These are phyloP conservation scores for Fusarium abutilonis DNA, from an alignment of 2,329 filamentous ascomycete species.

Conservation along the genomic window DNA sequence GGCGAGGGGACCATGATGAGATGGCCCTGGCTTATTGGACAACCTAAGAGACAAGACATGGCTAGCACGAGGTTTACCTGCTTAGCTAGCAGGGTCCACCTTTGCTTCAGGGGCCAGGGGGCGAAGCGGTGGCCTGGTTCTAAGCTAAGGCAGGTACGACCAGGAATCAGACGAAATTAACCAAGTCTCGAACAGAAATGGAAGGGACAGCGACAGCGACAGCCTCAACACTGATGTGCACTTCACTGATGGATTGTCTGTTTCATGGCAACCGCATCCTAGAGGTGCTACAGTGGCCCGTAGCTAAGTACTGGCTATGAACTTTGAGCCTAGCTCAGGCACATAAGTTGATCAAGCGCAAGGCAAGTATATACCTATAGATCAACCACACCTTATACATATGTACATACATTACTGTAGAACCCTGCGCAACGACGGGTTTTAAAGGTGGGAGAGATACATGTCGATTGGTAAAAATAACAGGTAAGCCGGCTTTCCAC, in stretches of 20 bases:
- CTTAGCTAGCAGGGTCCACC: conserved; percentile 24
- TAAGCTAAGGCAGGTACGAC: conserved; percentile 38
- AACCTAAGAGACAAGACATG: conserved; percentile 22
- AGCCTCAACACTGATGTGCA: background rate
- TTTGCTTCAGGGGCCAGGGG: conserved; percentile 24
- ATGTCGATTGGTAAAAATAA: background rate
- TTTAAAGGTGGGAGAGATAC: background rate
- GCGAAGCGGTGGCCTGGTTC: conserved; percentile 29
- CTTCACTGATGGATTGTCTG: background rate
- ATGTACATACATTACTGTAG: background rate
- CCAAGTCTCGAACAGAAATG: conserved; percentile 37
- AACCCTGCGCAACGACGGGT: background rate
- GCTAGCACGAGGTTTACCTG: conserved; percentile 40
- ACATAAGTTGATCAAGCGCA: conserved; percentile 24
- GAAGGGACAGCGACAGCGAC: conserved; percentile 21
- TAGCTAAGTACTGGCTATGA: conserved; percentile 17
- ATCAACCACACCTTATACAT: too few species aligned
- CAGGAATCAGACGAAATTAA: conserved; percentile 40
- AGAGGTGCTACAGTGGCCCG: background rate
- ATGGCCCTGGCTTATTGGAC: conserved; percentile 31
- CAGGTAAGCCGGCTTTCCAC: conserved; percentile 12
- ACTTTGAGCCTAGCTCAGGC: conserved; percentile 21
- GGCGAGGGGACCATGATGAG: conserved; percentile 34
- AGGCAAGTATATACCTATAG: too few species aligned
- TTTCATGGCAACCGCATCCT: background rate